phyloP scores from a whole-genome alignment of 768 basidiomycete genomes.

The Clitopilus hobsonii region DNA sequence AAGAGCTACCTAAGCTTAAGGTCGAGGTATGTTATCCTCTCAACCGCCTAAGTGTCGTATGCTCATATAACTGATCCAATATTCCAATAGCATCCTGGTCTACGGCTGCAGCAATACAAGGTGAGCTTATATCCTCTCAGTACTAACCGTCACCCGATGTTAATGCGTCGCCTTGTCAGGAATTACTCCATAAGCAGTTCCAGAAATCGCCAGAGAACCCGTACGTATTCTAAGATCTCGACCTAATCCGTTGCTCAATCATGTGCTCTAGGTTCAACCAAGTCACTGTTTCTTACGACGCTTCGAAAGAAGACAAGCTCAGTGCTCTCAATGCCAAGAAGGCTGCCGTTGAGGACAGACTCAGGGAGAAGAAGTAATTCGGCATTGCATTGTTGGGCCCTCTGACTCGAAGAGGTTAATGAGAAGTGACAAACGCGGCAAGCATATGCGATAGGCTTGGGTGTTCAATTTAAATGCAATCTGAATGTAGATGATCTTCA shows the following conservation, averaged over 20 bases:
- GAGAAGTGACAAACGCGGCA: too few species aligned
- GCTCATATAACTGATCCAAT: slow-evolving; percentile 7
- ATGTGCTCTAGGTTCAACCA: slow-evolving; percentile 71
- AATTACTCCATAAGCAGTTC: slow-evolving; percentile 89
- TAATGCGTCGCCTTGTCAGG: slow-evolving; percentile 39
- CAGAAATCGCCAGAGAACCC: slow-evolving; percentile 96
- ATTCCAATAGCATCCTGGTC: slow-evolving; percentile 67
- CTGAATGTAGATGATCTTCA: too few species aligned
- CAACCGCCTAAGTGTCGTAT: neutral
- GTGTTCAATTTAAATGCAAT: too few species aligned
- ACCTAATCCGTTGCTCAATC: neutral
- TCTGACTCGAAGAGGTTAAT: too few species aligned
- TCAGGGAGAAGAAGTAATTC: slow-evolving; percentile 38
- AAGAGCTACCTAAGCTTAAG: slow-evolving; percentile 74
- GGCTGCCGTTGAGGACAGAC: slow-evolving; percentile 58
- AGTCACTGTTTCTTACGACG: slow-evolving; percentile 72
- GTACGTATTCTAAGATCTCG: slow-evolving; percentile 41
- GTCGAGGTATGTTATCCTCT: slow-evolving; percentile 52
- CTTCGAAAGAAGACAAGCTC: slow-evolving; percentile 81
- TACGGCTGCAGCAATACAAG: slow-evolving; percentile 88
- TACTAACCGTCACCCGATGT: neutral
- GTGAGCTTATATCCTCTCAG: slow-evolving; percentile 29
- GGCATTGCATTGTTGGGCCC: neutral
- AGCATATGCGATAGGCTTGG: too few species aligned
- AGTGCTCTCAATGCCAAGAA: slow-evolving; percentile 68